phyloP scores from a whole-genome alignment of 148 eudicot genomes.

The Rhododendron henanense region DNA sequence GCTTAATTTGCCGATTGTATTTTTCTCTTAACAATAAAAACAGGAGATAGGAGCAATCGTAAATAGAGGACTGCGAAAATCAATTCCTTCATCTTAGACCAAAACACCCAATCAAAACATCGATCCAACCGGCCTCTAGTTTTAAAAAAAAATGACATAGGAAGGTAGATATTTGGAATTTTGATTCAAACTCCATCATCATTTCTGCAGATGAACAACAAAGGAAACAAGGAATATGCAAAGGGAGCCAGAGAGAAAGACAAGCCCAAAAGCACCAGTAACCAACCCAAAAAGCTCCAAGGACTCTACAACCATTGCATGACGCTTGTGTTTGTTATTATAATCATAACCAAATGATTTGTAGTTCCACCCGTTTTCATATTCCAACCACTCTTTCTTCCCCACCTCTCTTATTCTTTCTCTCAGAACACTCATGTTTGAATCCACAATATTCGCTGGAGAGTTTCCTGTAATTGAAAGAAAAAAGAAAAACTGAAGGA shows the following conservation, averaged over 20 bases:
- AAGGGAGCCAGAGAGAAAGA: slow-evolving; percentile 2
- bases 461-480: not conserved
- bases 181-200: not conserved
- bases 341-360: not conserved
- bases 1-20: not conserved
- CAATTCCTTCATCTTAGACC: not conserved
- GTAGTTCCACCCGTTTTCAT: slow-evolving; percentile 6
- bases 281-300: not conserved
- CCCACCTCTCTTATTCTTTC: not conserved
- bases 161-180: not conserved
- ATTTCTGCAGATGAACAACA: not conserved
- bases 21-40: no score
- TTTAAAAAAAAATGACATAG: no score
- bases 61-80: not conserved
- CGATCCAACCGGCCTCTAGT: not conserved
- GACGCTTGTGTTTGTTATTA: not conserved
- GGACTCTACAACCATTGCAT: not conserved
- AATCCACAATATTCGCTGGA: not conserved
- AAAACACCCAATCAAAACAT: not conserved
- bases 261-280: not conserved
- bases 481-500: not conserved
- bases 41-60: not conserved
- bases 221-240: slow-evolving; percentile 7
- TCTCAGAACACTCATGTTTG: slow-evolving; percentile 1
- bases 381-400: not conserved